Base-by-base conservation (phyloP, 1,139 yeast genomes). In the Geotrichum fermentans region DNA sequence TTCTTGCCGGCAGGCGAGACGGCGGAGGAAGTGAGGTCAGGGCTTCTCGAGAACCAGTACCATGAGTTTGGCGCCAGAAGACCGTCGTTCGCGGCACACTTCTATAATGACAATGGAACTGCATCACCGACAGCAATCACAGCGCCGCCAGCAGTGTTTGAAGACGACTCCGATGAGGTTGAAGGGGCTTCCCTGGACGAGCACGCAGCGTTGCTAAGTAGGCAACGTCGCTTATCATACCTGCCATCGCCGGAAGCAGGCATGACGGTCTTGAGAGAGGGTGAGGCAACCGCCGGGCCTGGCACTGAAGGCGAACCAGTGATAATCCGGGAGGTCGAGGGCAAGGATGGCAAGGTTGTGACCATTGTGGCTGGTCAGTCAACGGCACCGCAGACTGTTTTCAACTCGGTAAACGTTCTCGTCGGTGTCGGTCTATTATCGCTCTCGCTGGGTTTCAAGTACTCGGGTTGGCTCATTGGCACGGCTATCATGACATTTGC, bases 351-450 rank as follows among this genome's bases (percentile, higher is more conserved):
- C 3, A 79, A 80, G 48, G 70, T 80, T 13, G 76, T 83, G 34
- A 83, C 92, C 1, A 79, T 85, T 49, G 73, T 85, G 40, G 84
- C 86, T 6, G 90, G 94, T 40, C 94, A 83, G 64, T 85, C 95
- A 2, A 89, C 96, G 0, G 83, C 81, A 0, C 83, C 89, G 0
- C 97, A 90, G 64, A 90, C 97, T 0, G 71, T 86, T 21, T 88
- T 89, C 71, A 90, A 90, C 63, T 80, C 95, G 2, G 82, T 89
- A 50, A 90, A 90, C 63, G 85, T 89, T 0, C 70, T 89, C 37
- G 79, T 89, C 59, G 97, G 97, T 0, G 79, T 90, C 41, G 97
- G 96, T 2, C 74, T 90, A 60, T 73, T 90, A 33, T 83, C 96
- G 1, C 71, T 90, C 43, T 96, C 97, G 0, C 73, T 83, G 58